Evolutionary conservation across 1,139 yeast genomes (phyloP), one percentile per base, ranked within the genome.

Genomic region (Yamadazyma kanchanaburiensis): DNA sequence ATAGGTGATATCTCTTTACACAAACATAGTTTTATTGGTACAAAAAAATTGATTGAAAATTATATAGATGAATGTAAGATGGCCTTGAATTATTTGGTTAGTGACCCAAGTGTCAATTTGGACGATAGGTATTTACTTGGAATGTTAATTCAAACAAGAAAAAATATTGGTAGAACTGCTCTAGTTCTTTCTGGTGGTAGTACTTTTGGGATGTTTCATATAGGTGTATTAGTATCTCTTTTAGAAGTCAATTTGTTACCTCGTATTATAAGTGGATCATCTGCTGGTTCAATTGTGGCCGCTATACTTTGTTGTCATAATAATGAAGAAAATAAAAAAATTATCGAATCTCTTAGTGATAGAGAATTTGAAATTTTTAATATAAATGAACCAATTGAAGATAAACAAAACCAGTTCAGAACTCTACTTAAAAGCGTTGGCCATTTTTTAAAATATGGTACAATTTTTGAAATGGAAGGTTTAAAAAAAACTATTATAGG

Each of bases 281-380:
- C 96, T 10, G 95, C 97, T 0, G 99, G 99, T 12, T 88, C 96
- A 1, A 89, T 91, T 32, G 81, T 94, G 34, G 97, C 98, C 9
- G 77, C 95, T 33, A 77, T 89, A 12, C 64, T 91, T 30, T 87
- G 96, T 48, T 81, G 85, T 12, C 87, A 84, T 49, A 75, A 80
- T 10, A 81, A 80, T 43, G 85, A 78, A 27, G 97, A 89, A 53
- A 71, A 85, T 3, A 64, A 73, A 15, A 64, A 56, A 4, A 55
- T 85, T 15, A 58, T 85, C 26, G 65, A 65, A 22, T 66, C 73
- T 3, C 66, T 85, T 21, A 63, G 80, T 21, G 68, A 68, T 10
- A 64, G 69, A 30, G 76, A 77, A 29, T 83, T 88, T 49, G 77
- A 80, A 48, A 84, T 91, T 12, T 91, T 91, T 53, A 20, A 32